phyloP scores from a whole-genome alignment of 139 green algal species.

The Pedinophyceae sp. region DNA sequence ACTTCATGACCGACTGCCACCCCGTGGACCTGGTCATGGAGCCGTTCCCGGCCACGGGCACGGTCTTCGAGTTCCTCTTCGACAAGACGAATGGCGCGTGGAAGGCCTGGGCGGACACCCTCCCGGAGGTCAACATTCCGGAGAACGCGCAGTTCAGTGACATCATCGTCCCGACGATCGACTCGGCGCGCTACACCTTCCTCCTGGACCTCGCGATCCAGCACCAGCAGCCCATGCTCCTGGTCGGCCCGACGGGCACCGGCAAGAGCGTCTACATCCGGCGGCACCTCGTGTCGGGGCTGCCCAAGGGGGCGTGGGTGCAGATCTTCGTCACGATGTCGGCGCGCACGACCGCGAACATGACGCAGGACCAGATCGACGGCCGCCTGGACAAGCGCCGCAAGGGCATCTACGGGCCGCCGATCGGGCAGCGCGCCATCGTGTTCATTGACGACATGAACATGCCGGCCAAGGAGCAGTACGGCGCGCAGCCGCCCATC shows the following conservation, averaged over 20 bases:
- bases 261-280: slow-evolving; percentile 45
- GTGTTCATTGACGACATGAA: slow-evolving; percentile 69
- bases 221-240: slow-evolving; percentile 36
- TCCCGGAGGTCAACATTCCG: slow-evolving; percentile 26
- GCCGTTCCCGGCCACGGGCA: slow-evolving; percentile 3
- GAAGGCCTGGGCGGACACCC: slow-evolving; percentile 30
- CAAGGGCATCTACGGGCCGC: slow-evolving; percentile 48
- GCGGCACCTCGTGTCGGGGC: slow-evolving; percentile 20
- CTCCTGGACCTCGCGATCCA: slow-evolving; percentile 42
- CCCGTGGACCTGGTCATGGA: background rate
- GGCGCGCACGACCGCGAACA: slow-evolving; percentile 42
- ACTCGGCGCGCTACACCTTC: slow-evolving; percentile 43
- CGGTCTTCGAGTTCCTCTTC: slow-evolving; percentile 39
- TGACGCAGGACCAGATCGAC: slow-evolving; percentile 54
- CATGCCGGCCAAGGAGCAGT: slow-evolving; percentile 59
- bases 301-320: slow-evolving; percentile 34
- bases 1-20: background rate
- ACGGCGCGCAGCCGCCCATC: slow-evolving; percentile 45
- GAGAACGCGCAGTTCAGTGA: slow-evolving; percentile 29
- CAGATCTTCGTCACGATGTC: slow-evolving; percentile 47
- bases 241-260: slow-evolving; percentile 52
- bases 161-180: slow-evolving; percentile 57
- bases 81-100: slow-evolving; percentile 19
- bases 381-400: slow-evolving; percentile 46
- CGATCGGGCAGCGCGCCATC: slow-evolving; percentile 32